Evolutionary conservation across 2,329 filamentous ascomycete species (phyloP).

Genomic region (Gaeumannomyces sp.): DNA sequence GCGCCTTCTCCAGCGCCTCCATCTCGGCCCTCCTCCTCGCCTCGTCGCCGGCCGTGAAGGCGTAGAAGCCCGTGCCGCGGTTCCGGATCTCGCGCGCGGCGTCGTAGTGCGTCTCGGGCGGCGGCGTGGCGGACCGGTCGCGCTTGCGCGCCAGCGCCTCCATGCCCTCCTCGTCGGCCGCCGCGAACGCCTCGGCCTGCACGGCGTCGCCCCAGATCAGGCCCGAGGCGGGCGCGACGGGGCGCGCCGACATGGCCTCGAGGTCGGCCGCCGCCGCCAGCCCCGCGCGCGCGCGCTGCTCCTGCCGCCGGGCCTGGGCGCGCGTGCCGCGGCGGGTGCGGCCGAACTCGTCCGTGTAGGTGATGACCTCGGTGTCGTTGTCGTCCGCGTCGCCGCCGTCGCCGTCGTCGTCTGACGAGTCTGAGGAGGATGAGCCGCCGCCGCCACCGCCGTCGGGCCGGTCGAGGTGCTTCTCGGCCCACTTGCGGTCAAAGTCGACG

Average conservation of each 20-base stretch:
- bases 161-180: slow-evolving; percentile 68
- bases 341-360: slow-evolving; percentile 89
- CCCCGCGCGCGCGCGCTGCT: slow-evolving; percentile 47
- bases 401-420: slow-evolving; percentile 30
- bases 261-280: slow-evolving; percentile 51
- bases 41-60: slow-evolving; percentile 76
- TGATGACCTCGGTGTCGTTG: slow-evolving; percentile 59
- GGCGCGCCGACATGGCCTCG: slow-evolving; percentile 63
- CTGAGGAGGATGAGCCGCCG: slow-evolving; percentile 32
- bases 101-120: slow-evolving; percentile 77
- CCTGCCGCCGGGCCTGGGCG: slow-evolving; percentile 58
- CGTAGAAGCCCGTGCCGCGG: slow-evolving; percentile 87
- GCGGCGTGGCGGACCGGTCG: slow-evolving; percentile 75
- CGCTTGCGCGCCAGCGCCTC: slow-evolving; percentile 69
- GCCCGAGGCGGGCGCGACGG: slow-evolving; percentile 54
- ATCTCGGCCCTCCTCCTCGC: slow-evolving; percentile 64
- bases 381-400: slow-evolving; percentile 19
- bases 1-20: slow-evolving; percentile 61
- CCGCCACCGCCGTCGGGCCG: slow-evolving; percentile 26
- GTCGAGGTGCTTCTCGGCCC: slow-evolving; percentile 68
- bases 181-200: slow-evolving; percentile 76
- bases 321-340: slow-evolving; percentile 69
- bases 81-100: slow-evolving; percentile 75
- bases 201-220: slow-evolving; percentile 83
- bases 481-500: slow-evolving; percentile 94